Conservation (phyloP, 1,139 yeast genomes). For the Suhomyces taliae region DNA sequence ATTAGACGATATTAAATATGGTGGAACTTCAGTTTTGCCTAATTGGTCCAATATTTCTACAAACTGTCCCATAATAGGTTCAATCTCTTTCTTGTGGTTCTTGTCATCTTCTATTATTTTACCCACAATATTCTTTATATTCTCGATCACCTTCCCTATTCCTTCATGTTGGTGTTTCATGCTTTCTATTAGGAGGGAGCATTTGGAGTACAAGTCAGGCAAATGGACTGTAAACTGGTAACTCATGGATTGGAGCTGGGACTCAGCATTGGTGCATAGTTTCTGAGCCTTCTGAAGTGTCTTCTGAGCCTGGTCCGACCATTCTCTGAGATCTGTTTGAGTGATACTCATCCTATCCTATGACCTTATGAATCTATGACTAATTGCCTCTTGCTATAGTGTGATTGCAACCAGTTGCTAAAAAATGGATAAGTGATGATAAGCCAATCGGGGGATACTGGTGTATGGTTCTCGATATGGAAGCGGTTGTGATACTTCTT, state of each 20-base stretch:
- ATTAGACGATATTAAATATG: neutral
- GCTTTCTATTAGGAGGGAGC: conserved; percentile 18
- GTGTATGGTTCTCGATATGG: too few relatives aligned
- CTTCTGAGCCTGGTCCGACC: conserved; percentile 33
- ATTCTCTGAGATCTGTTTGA: conserved; percentile 12
- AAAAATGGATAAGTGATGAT: too few relatives aligned
- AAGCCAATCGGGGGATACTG: too few relatives aligned
- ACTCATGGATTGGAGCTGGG: conserved; percentile 26
- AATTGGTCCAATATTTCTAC: conserved; percentile 25
- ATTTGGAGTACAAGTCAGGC: conserved; percentile 25
- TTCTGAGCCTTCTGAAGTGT: conserved; percentile 34
- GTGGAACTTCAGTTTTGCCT: conserved; percentile 12
- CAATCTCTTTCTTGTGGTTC: conserved; percentile 17
- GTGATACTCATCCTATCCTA: conserved; percentile 5
- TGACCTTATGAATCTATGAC: neutral
- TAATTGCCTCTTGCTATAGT: too few relatives aligned
- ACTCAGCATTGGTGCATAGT: conserved; percentile 35
- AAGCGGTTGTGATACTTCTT: too few relatives aligned
- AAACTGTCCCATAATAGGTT: conserved; percentile 26
- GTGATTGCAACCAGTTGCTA: too few relatives aligned
- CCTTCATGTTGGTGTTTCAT: conserved; percentile 20
- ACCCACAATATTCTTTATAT: conserved; percentile 12
- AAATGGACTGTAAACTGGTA: conserved; percentile 23
- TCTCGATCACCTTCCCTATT: conserved; percentile 16
- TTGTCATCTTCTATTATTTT: conserved; percentile 12